A percentile compares a stretch with the other conserved stretches of the same genome.
Evolutionary conservation across 108 stramenopile genomes (phyloP).

Genomic region (Stephanodiscus minutulus): DNA sequence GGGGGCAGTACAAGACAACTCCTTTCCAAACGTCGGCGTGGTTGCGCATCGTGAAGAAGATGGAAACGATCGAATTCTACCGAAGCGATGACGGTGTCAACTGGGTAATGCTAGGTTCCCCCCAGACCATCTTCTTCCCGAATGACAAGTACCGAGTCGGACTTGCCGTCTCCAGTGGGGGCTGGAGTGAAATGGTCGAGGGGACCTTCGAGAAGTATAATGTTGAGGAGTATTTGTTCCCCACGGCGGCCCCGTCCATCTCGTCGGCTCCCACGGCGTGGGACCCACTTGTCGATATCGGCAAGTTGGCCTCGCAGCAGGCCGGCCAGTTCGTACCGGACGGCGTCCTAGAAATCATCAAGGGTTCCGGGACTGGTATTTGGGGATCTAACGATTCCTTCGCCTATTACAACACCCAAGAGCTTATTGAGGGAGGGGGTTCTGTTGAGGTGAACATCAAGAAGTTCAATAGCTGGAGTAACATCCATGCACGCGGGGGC

Average conservation of each 20-base stretch:
- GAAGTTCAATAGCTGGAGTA: not conserved
- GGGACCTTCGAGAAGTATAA: slow-evolving; percentile 23
- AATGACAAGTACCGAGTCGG: slow-evolving; percentile 26
- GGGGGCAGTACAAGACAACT: slow-evolving; percentile 5
- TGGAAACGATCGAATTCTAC: slow-evolving; percentile 11
- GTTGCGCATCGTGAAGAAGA: slow-evolving; percentile 23
- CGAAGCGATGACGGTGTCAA: slow-evolving; percentile 7
- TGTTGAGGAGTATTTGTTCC: slow-evolving; percentile 14
- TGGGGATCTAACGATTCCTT: slow-evolving; percentile 35
- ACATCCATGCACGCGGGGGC: slow-evolving; percentile 21
- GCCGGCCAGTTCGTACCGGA: not conserved
- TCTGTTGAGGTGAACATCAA: slow-evolving; percentile 14
- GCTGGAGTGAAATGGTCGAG: not conserved
- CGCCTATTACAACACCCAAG: slow-evolving; percentile 6
- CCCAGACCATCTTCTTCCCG: slow-evolving; percentile 26
- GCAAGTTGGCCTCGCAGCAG: slow-evolving; percentile 7
- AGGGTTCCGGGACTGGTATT: slow-evolving; percentile 28
- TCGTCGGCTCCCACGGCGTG: slow-evolving; percentile 25
- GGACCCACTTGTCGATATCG: slow-evolving; percentile 21
- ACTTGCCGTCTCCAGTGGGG: slow-evolving; percentile 37
- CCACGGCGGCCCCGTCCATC: slow-evolving; percentile 18
- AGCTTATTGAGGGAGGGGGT: not conserved
- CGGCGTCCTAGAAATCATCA: not conserved
- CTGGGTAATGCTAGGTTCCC: slow-evolving; percentile 12
- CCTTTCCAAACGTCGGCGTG: slow-evolving; percentile 13